Percentiles rank a stretch among this genome's conserved stretches.
Conservation (phyloP, 78 protist species). For the Dictyostelium purpureum region DNA sequence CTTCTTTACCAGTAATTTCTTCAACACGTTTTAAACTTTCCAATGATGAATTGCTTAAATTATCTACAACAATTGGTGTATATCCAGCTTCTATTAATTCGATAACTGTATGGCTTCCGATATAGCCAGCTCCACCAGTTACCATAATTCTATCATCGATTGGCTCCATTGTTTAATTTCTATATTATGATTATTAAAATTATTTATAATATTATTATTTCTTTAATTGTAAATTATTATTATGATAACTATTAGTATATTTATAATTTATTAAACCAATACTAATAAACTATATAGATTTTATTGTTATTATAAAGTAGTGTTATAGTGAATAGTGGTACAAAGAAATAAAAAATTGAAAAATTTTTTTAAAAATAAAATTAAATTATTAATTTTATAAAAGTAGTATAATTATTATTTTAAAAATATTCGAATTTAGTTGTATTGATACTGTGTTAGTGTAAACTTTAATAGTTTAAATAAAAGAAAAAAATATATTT, state of each 20-base stretch:
- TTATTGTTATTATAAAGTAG: no score
- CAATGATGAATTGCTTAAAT: slow-evolving; percentile 80
- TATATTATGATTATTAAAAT: background rate
- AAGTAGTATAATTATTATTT: no score
- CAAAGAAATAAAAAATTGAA: background rate
- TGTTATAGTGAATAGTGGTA: background rate
- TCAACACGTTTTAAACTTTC: slow-evolving; percentile 85
- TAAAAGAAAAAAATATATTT: no score
- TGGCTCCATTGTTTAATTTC: slow-evolving; percentile 58
- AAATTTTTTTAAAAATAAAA: background rate
- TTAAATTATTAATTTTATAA: background rate
- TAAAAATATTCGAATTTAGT: no score
- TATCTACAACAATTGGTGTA: slow-evolving; percentile 94
- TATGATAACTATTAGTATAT: background rate
- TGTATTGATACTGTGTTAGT: no score
- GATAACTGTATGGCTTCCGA: slow-evolving; percentile 96
- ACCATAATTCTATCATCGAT: slow-evolving; percentile 80
- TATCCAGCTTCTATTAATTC: slow-evolving; percentile 88
- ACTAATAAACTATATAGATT: background rate
- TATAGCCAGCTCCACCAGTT: slow-evolving; percentile 98
- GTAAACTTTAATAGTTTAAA: no score
- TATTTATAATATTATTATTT: background rate
- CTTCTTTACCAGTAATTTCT: slow-evolving; percentile 83
- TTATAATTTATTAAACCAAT: no score
- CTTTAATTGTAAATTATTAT: background rate